Conservation (phyloP, 768 basidiomycete species). For the Lactifluus subvellereus region DNA sequence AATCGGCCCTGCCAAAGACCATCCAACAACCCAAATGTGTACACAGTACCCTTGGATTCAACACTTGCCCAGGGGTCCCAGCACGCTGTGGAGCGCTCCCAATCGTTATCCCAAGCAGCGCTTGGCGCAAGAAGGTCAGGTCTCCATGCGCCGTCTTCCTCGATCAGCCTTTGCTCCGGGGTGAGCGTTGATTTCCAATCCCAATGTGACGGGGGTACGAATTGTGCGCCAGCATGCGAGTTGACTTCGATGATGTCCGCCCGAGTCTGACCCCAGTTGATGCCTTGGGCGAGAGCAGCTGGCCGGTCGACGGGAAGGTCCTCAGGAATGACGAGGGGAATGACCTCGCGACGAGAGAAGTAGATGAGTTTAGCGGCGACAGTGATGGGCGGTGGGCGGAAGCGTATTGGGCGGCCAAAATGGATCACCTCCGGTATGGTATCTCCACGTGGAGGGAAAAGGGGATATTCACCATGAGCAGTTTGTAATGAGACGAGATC, state of each 20-base stretch:
- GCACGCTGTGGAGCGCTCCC: conserved; percentile 49
- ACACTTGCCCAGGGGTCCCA: conserved; percentile 33
- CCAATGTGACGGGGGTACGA: conserved; percentile 27
- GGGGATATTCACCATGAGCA: conserved; percentile 44
- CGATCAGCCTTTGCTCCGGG: conserved; percentile 26
- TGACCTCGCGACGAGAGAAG: conserved; percentile 50
- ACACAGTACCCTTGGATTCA: conserved; percentile 33
- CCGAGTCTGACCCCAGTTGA: conserved; percentile 41
- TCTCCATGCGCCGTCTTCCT: conserved; percentile 28
- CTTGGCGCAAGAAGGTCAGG: conserved; percentile 34
- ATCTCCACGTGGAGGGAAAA: conserved; percentile 33
- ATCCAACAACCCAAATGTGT: conserved; percentile 45
- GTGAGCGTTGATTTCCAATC: conserved; percentile 27
- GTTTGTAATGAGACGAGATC: conserved; percentile 32
- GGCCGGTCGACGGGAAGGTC: conserved; percentile 34
- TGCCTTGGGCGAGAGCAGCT: conserved; percentile 30
- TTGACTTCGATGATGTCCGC: conserved; percentile 60
- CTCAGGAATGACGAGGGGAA: conserved; percentile 38
- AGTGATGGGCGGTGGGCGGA: conserved; percentile 43
- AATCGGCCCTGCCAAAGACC: conserved; percentile 63
- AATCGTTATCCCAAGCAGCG: conserved; percentile 48
- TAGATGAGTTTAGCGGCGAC: conserved; percentile 59
- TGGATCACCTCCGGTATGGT: conserved; percentile 24
- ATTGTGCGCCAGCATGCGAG: conserved; percentile 35
- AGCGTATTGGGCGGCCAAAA: conserved; percentile 24